Conservation (phyloP, 2,329 filamentous ascomycete species). For the Gnomoniopsis sp. region DNA sequence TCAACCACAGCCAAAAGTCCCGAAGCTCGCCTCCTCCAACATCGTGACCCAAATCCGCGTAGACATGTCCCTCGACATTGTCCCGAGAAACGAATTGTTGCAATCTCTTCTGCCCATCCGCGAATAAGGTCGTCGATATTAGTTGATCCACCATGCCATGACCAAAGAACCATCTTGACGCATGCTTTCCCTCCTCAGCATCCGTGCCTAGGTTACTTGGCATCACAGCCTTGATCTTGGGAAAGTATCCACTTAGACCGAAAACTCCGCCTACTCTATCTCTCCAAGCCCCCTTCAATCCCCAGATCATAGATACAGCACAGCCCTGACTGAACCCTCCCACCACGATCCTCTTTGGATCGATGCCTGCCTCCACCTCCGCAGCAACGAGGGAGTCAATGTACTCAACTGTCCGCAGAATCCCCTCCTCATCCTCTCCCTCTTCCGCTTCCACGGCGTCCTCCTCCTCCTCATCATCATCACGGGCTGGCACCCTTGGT, state of each 20-base stretch:
- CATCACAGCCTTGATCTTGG: neutral
- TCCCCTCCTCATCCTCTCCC: conserved; percentile 4
- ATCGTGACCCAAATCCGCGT: conserved; percentile 4
- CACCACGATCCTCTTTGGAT: conserved; percentile 10
- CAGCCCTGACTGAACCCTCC: conserved; percentile 12
- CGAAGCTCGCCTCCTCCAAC: conserved; percentile 6
- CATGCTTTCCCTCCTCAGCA: neutral
- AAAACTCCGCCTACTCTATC: conserved; percentile 11
- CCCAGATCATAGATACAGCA: conserved; percentile 14
- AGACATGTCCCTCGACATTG: conserved; percentile 9
- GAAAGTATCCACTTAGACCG: conserved; percentile 11
- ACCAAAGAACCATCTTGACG: conserved; percentile 7
- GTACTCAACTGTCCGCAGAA: conserved; percentile 6
- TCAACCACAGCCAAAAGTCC: conserved; percentile 15
- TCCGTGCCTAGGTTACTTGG: neutral
- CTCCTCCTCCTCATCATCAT: neutral
- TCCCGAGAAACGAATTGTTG: conserved; percentile 6
- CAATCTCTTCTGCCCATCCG: conserved; percentile 9
- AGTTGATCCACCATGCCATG: conserved; percentile 7
- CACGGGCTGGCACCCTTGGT: neutral
- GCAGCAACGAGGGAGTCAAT: conserved; percentile 5
- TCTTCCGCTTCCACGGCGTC: neutral
- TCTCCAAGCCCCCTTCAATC: conserved; percentile 1
- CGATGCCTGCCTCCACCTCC: neutral
- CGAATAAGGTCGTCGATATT: conserved; percentile 1